A percentile compares a stretch with the other conserved stretches of the same genome.
phyloP scores from a whole-genome alignment of 2,329 filamentous ascomycete species.

The Trichophyton rubrum region DNA sequence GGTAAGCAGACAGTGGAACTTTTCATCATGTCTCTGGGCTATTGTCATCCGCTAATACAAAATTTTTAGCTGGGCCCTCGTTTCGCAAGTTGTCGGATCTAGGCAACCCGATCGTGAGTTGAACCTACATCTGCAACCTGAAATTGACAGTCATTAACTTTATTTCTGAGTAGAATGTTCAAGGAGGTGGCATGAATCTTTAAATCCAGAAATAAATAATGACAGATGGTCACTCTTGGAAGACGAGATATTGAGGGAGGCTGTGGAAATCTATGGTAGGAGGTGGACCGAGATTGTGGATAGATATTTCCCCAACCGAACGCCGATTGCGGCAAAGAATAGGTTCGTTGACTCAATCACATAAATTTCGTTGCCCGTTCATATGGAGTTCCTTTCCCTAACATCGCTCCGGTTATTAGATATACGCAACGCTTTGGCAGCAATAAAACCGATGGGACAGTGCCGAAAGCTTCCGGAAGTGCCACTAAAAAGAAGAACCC shows the following conservation, averaged over 20 bases:
- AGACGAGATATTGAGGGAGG: slow-evolving; percentile 5
- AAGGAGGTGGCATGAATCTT: slow-evolving; percentile 4
- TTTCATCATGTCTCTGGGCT: background rate
- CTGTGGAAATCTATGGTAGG: slow-evolving; percentile 3
- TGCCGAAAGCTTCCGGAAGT: background rate
- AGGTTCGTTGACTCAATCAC: background rate
- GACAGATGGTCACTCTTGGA: slow-evolving; percentile 7
- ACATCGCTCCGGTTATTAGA: background rate
- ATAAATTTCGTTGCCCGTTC: background rate
- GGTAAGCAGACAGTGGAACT: background rate
- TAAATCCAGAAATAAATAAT: slow-evolving; percentile 6
- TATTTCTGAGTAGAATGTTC: background rate
- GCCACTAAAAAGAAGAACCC: background rate
- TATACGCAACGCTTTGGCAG: slow-evolving; percentile 6
- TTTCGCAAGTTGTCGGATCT: slow-evolving; percentile 6
- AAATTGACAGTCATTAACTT: background rate
- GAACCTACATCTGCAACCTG: background rate
- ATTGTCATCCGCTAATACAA: background rate
- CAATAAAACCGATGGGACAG: background rate
- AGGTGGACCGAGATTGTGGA: slow-evolving; percentile 6
- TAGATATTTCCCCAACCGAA: slow-evolving; percentile 5
- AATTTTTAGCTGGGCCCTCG: background rate
- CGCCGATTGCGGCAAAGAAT: slow-evolving; percentile 6
- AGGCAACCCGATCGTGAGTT: slow-evolving; percentile 6
- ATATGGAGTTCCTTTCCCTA: background rate